phyloP scores from a whole-genome alignment of 805 yeast genomes.

The Metschnikowia reukaufii region DNA sequence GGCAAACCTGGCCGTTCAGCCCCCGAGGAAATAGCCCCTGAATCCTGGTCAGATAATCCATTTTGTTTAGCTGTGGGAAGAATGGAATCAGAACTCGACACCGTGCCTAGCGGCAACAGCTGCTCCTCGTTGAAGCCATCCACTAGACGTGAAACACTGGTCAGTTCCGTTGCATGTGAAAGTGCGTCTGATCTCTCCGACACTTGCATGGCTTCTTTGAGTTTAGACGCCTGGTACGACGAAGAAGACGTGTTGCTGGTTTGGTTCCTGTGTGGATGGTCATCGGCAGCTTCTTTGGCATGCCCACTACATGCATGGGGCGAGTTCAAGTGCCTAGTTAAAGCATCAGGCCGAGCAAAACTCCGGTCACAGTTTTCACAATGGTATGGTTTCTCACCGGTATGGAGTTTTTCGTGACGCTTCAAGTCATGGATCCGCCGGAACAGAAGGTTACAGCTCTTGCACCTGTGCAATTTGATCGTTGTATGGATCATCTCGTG shows the following conservation, averaged over 20 bases:
- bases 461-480: constrained; percentile 62
- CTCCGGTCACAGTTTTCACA: constrained; percentile 61
- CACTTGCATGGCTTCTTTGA: not conserved
- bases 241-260: constrained; percentile 8
- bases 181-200: too few relatives aligned
- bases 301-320: constrained; percentile 34
- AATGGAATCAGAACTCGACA: constrained; percentile 8
- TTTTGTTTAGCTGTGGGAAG: constrained; percentile 8
- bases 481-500: constrained; percentile 69
- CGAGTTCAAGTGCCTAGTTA: constrained; percentile 61
- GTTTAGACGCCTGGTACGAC: constrained; percentile 4
- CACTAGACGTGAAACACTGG: constrained; percentile 3
- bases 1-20: not conserved
- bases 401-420: constrained; percentile 72
- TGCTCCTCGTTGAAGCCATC: constrained; percentile 13
- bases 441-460: constrained; percentile 59
- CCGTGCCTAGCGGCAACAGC: constrained; percentile 18
- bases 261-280: constrained; percentile 3
- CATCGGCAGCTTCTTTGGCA: constrained; percentile 1
- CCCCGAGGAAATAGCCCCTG: constrained; percentile 5
- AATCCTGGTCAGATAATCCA: constrained; percentile 3
- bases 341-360: constrained; percentile 76
- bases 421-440: constrained; percentile 75
- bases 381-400: constrained; percentile 68
- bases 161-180: not conserved